Evolutionary conservation across 306 rosid genomes (phyloP).

Genomic region (Arachis hypogaea): DNA sequence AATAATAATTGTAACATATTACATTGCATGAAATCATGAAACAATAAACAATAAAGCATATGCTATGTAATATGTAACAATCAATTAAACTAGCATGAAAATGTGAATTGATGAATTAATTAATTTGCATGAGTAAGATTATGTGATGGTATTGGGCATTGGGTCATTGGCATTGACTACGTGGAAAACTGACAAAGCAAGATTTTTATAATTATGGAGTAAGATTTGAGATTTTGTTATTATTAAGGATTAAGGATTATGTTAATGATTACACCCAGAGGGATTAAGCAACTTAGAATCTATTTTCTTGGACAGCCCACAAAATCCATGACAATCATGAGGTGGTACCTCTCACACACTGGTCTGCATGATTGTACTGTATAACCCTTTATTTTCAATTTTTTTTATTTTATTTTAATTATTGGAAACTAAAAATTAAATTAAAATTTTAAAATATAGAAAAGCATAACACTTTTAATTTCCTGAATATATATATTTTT

Average conservation of each 20-base stretch:
- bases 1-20: background rate
- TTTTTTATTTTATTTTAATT: background rate
- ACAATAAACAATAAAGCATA: background rate
- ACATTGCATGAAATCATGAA: conserved; percentile 17
- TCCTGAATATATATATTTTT: conserved; percentile 3
- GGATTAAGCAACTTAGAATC: conserved; percentile 49
- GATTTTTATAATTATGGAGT: background rate
- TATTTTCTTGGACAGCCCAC: conserved; percentile 59
- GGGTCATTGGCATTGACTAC: conserved; percentile 38
- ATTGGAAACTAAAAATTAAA: background rate
- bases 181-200: conserved; percentile 29
- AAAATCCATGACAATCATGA: conserved; percentile 60
- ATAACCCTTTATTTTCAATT: conserved; percentile 4
- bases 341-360: conserved; percentile 48
- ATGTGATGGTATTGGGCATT: conserved; percentile 30
- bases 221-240: conserved; percentile 36
- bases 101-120: conserved; percentile 37
- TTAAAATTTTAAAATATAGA: background rate
- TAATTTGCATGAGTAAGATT: conserved; percentile 52
- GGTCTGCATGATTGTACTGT: conserved; percentile 52
- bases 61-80: background rate
- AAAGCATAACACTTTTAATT: background rate
- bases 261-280: conserved; percentile 53
- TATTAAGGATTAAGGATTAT: conserved; percentile 34
- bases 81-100: background rate